These are phyloP conservation scores for Balakata baccata DNA, from an alignment of 345 rosid genomes.

Conservation along the genomic window DNA sequence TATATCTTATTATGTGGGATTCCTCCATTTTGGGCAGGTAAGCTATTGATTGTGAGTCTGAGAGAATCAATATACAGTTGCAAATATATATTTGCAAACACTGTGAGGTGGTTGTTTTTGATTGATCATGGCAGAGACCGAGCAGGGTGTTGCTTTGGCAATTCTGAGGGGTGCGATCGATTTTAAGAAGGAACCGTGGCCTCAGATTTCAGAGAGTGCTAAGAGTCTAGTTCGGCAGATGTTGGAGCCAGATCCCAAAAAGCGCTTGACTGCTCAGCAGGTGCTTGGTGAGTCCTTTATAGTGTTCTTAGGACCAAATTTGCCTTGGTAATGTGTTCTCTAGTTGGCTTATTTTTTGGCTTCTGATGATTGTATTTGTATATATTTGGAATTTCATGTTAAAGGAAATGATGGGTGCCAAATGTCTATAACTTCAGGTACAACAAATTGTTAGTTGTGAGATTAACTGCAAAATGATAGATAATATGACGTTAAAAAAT, in stretches of 20 bases:
- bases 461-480: neutral
- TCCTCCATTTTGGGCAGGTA: constrained; percentile 97
- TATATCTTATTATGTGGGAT: constrained; percentile 86
- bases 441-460: neutral
- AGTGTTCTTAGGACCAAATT: constrained; percentile 5
- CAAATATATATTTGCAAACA: constrained; percentile 3
- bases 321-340: neutral
- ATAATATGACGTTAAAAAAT: neutral
- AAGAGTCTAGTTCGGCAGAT: constrained; percentile 83
- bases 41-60: constrained; percentile 2
- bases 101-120: neutral
- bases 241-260: constrained; percentile 76
- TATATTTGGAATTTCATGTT: neutral
- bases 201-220: constrained; percentile 84
- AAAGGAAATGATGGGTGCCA: neutral
- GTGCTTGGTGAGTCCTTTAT: constrained; percentile 65
- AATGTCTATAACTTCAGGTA: neutral
- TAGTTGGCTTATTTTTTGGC: neutral
- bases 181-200: constrained; percentile 94
- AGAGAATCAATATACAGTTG: constrained; percentile 7
- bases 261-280: constrained; percentile 78
- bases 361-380: neutral
- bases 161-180: constrained; percentile 80
- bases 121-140: constrained; percentile 58
- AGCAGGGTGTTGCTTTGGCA: constrained; percentile 96